These are phyloP conservation scores for Herpetospermum pedunculosum DNA, from an alignment of 306 rosid genomes.

Conservation along the genomic window DNA sequence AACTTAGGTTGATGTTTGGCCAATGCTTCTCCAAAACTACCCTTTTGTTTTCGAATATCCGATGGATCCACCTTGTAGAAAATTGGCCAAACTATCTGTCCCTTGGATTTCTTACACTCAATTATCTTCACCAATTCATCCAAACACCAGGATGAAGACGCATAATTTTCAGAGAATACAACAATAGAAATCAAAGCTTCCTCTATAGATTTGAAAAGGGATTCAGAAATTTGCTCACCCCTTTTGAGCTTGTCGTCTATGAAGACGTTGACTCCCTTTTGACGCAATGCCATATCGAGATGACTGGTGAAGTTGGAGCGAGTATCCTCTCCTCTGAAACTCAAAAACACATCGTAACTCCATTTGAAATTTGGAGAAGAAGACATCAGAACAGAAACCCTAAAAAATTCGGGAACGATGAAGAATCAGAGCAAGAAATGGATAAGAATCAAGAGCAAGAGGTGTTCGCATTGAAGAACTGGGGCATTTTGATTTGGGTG, in stretches of 20 bases:
- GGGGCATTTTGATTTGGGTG: too few species aligned
- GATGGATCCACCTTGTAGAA: conserved; percentile 5
- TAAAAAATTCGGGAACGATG: too few species aligned
- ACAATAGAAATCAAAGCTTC: not conserved
- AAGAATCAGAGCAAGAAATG: too few species aligned
- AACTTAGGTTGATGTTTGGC: not conserved
- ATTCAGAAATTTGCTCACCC: not conserved
- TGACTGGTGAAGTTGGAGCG: not conserved
- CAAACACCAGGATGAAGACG: not conserved
- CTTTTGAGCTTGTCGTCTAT: not conserved
- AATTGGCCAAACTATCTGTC: not conserved
- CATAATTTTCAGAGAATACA: conserved; percentile 1
- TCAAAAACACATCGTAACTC: not conserved
- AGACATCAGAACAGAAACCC: too few species aligned
- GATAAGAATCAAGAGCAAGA: too few species aligned
- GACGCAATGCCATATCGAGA: not conserved
- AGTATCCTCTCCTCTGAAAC: not conserved
- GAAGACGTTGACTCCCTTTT: not conserved
- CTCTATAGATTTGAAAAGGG: not conserved
- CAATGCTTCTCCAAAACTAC: not conserved
- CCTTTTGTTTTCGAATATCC: not conserved
- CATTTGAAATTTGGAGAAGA: too few species aligned
- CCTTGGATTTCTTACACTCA: not conserved
- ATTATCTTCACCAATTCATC: not conserved
- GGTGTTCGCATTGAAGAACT: too few species aligned